Percentiles rank a stretch among this genome's conserved stretches.
Evolutionary conservation across 345 rosid genomes (phyloP).

Genomic region (Populus alba): DNA sequence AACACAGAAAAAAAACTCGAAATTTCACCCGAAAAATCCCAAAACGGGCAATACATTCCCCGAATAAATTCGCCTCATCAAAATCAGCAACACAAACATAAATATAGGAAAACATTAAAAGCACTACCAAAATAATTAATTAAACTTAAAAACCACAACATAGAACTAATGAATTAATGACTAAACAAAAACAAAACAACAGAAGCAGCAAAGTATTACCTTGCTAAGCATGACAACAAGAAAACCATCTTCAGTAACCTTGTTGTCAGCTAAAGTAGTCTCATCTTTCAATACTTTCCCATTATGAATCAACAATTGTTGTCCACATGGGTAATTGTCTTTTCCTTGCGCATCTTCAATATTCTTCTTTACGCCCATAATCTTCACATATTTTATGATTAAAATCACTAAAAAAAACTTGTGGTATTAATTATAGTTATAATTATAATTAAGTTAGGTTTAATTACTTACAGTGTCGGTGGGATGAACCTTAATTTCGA

Average conservation of each 20-base stretch:
- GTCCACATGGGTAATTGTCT: conserved; percentile 8
- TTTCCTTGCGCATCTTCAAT: conserved; percentile 10
- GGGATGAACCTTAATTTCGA: conserved; percentile 90
- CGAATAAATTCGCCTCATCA: too few relatives aligned
- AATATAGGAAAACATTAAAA: too few relatives aligned
- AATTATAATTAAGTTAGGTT: too few relatives aligned
- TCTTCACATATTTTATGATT: conserved; percentile 1
- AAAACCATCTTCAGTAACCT: conserved; percentile 11
- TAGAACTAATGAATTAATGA: not conserved
- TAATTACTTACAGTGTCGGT: conserved; percentile 68
- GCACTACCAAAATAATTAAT: too few relatives aligned
- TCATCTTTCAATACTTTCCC: conserved; percentile 23
- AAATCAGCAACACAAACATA: too few relatives aligned
- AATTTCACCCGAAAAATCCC: too few relatives aligned
- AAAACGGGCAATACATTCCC: too few relatives aligned
- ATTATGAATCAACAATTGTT: conserved; percentile 17
- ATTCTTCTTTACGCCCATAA: not conserved
- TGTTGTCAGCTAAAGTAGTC: conserved; percentile 11
- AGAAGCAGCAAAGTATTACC: conserved; percentile 5
- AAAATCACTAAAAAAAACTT: too few relatives aligned
- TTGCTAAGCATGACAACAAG: conserved; percentile 17
- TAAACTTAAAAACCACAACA: too few relatives aligned
- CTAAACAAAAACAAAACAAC: not conserved
- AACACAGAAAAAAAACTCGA: too few relatives aligned
- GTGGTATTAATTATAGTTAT: too few relatives aligned